Percentiles rank a stretch among this genome's conserved stretches.
phyloP scores from a whole-genome alignment of 2,329 filamentous ascomycete species.

The Amylocarpus encephaloides region DNA sequence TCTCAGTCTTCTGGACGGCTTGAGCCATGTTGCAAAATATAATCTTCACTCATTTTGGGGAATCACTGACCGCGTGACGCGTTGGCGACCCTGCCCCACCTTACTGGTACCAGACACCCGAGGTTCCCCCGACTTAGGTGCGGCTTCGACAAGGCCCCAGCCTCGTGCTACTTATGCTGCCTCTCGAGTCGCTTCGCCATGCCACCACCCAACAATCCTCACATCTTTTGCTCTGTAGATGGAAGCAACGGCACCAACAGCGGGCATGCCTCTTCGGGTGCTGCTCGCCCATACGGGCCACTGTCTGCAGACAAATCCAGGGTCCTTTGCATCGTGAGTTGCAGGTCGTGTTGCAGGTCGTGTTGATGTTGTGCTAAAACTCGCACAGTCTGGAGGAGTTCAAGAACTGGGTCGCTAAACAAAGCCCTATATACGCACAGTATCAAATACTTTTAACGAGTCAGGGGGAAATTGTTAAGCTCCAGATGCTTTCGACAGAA shows the following conservation, averaged over 20 bases:
- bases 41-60: no score
- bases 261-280: constrained; percentile 78
- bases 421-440: constrained; percentile 65
- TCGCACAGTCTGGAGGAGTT: constrained; percentile 69
- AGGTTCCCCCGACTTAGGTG: no score
- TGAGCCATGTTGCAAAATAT: constrained; percentile 4
- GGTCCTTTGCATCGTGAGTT: constrained; percentile 66
- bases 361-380: constrained; percentile 14
- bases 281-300: constrained; percentile 91
- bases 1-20: constrained; percentile 10
- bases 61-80: no score
- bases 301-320: constrained; percentile 71
- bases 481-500: constrained; percentile 72
- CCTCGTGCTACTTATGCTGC: constrained; percentile 15
- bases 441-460: constrained; percentile 84
- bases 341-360: not conserved
- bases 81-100: no score
- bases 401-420: constrained; percentile 70
- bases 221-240: constrained; percentile 21
- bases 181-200: constrained; percentile 12
- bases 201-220: constrained; percentile 15
- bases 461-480: constrained; percentile 48
- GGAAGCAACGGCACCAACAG: constrained; percentile 13
- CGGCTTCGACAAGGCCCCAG: constrained; percentile 11
- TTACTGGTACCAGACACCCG: no score